Evolutionary conservation across 768 basidiomycete genomes (phyloP).

Genomic region (Boletellus sp.): DNA sequence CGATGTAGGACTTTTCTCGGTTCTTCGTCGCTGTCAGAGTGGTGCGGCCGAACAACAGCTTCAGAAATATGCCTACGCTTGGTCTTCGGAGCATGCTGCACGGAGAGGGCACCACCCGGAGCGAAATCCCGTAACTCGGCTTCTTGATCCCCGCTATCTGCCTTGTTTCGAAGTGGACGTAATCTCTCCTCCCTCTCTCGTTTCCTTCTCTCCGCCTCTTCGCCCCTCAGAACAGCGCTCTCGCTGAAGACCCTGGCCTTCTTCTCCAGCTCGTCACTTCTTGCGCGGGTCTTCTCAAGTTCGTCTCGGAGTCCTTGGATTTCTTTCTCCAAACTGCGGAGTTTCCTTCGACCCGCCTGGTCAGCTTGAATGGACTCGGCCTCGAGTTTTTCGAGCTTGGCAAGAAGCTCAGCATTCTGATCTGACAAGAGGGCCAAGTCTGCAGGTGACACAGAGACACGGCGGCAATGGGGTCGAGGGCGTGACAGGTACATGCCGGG

Average conservation of each 20-base stretch:
- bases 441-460: slow-evolving; percentile 61
- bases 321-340: slow-evolving; percentile 76
- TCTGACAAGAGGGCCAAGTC: slow-evolving; percentile 72
- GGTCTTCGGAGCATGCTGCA: slow-evolving; percentile 13
- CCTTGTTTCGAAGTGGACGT: slow-evolving; percentile 46
- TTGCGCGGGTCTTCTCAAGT: slow-evolving; percentile 69
- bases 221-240: slow-evolving; percentile 24
- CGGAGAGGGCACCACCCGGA: slow-evolving; percentile 47
- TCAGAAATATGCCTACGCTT: slow-evolving; percentile 32
- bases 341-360: slow-evolving; percentile 59
- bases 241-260: slow-evolving; percentile 46
- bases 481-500: slow-evolving; percentile 17
- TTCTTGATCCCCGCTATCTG: slow-evolving; percentile 29
- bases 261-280: slow-evolving; percentile 68
- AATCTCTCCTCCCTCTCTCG: slow-evolving; percentile 49
- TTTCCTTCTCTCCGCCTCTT: slow-evolving; percentile 27
- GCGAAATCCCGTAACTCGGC: slow-evolving; percentile 55
- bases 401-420: slow-evolving; percentile 78
- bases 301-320: slow-evolving; percentile 71
- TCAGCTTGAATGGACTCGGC: slow-evolving; percentile 65
- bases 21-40: slow-evolving; percentile 9
- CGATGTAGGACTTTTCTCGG: slow-evolving; percentile 18
- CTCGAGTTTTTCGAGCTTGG: slow-evolving; percentile 74
- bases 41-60: slow-evolving; percentile 12
- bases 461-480: slow-evolving; percentile 28